Evolutionary conservation across 2,329 filamentous ascomycete species (phyloP).

Genomic region (Penicillium digitatum): DNA sequence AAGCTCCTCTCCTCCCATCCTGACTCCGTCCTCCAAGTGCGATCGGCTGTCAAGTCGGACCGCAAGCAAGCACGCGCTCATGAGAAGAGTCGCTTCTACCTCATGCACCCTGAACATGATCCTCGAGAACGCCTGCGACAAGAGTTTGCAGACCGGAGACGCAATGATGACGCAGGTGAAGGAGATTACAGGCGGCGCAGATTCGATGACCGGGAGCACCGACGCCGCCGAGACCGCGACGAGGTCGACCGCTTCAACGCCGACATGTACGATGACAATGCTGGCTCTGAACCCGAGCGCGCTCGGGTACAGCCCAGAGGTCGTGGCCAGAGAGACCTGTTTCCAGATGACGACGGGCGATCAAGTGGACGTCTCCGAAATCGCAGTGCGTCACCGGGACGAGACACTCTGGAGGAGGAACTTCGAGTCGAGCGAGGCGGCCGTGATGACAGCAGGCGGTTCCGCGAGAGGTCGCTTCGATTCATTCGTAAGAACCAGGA

Average conservation of each 20-base stretch:
- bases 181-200: constrained; percentile 49
- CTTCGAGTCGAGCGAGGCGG: constrained; percentile 35
- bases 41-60: constrained; percentile 70
- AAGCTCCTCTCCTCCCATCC: constrained; percentile 66
- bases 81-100: constrained; percentile 81
- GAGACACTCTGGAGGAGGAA: constrained; percentile 46
- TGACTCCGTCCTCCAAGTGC: constrained; percentile 65
- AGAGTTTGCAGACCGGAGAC: constrained; percentile 47
- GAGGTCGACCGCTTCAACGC: constrained; percentile 63
- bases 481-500: constrained; percentile 36
- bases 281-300: constrained; percentile 26
- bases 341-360: constrained; percentile 34
- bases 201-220: constrained; percentile 59
- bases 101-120: constrained; percentile 85
- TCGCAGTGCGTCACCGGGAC: constrained; percentile 59
- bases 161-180: constrained; percentile 36
- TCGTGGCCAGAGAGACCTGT: constrained; percentile 36
- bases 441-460: constrained; percentile 38
- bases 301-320: constrained; percentile 30
- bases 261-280: constrained; percentile 75
- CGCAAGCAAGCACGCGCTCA: constrained; percentile 76
- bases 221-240: constrained; percentile 43
- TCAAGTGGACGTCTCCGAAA: constrained; percentile 51
- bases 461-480: constrained; percentile 44
- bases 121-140: constrained; percentile 66